Base-by-base conservation (phyloP, 1,139 yeast species). In the Geotrichum histeridarum region DNA sequence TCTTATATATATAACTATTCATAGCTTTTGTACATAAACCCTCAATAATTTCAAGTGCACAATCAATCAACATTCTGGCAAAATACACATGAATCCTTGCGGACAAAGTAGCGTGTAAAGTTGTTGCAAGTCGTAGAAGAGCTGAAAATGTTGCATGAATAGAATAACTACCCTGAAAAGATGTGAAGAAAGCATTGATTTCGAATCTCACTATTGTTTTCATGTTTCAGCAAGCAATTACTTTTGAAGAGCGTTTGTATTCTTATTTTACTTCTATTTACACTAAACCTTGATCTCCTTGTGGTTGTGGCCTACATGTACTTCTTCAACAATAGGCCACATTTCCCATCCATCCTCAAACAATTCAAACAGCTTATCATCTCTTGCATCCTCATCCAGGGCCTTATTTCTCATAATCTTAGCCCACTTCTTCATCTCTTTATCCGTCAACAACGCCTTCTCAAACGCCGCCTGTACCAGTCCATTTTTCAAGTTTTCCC, bases 271-370 rank as follows among this genome's bases (percentile, higher is more conserved):
- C 14, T 33, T 35, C 17, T 46, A 27, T 36, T 12, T 2, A 44
- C 12, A n/a, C 31, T 27, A 33, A 9, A 11, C 3, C 7, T 33
- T 33, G 36, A 7, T 27, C 43, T 27, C 17, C 27, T 30, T 8
- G 27, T n/a, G 27, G 4, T 15, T 22, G 4, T 44, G 39, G 5
- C 42, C 35, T 36, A 35, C 49, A 5, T 14, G 12, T 18, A 22
- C 18, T 32, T 30, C 44, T 9, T 47, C 44, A 14, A 47, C 30
- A 12, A 50, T 17, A 1, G 58, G 55, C 60, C 60, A 58, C 42
- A 53, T 56, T 54, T 72, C 76, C 57, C 72, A 73, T 1, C 77
- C 77, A 60, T 71, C 78, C 12, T 69, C 70, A 57, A 70, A 75
- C 11, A 63, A 58, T 7, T 63, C 61, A 45, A 67, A 69, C 37